Base-by-base conservation (phyloP, 768 basidiomycete species). In the Collybiopsis confluens region DNA sequence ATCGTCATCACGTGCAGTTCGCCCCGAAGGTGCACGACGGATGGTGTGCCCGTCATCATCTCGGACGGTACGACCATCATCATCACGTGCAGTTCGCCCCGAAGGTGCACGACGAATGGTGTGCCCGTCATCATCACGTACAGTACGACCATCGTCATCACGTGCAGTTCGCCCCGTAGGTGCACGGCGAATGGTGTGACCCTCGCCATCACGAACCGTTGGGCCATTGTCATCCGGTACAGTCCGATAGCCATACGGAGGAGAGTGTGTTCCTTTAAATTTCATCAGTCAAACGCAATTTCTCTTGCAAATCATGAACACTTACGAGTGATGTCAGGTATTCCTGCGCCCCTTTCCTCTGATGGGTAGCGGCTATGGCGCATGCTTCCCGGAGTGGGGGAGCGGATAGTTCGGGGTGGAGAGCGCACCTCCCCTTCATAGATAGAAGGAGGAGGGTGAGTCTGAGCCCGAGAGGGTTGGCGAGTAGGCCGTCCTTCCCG, bases 311-410 rank as follows among this genome's bases (percentile, higher is more conserved):
- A 18, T 18, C 7, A 16, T 13, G 24, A 23, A 3, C 30, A 48
- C 35, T 30, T 27, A 52, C 28, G 18, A 42, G 27, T 24, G n/a
- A 42, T 38, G 3, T 40, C 16, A 20, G 50, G 50, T 11, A 28
- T 23, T 42, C 20, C 20, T 26, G 18, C 30, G 2, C 11, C 30
- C 4, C 20, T 21, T 13, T 48, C 47, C 20, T 48, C 47, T 1
- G 45, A 30, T 20, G 20, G 35, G 38, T 52, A 52, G 9, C 30
- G 35, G 33, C 50, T 52, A 8, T 40, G 50, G 42, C 38, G 50
- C 15, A 52, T n/a, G 20, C 41, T 40, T 27, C n/a, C 50, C 20
- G 48, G 50, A 4, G 24, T 42, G n/a, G 50, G 50, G 1, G 50
- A 52, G 18, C 50, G 50, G 15, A 6, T 23, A 11, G 33, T 23